Evolutionary conservation across 2,329 filamentous ascomycete species (phyloP).

Genomic region (Colletotrichum cuscutae): DNA sequence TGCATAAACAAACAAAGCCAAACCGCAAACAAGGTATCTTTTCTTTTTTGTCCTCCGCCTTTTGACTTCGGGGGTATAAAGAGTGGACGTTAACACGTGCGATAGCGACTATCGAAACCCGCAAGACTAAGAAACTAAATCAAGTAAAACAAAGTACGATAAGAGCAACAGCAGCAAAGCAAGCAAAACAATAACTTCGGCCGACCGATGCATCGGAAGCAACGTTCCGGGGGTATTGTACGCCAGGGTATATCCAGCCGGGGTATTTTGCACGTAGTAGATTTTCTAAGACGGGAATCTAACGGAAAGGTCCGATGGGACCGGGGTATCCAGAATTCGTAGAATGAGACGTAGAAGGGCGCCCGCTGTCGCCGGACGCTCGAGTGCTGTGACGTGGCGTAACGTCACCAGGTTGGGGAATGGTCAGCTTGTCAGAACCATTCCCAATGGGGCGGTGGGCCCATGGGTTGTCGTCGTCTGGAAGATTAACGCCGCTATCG

Average conservation of each 20-base stretch:
- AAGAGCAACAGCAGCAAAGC: slow-evolving; percentile 42
- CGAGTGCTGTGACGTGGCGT: slow-evolving; percentile 87
- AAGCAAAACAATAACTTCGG: slow-evolving; percentile 47
- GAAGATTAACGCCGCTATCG: slow-evolving; percentile 93
- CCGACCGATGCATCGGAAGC: slow-evolving; percentile 60
- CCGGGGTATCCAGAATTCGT: slow-evolving; percentile 95
- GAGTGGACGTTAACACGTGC: slow-evolving; percentile 37
- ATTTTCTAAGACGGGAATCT: slow-evolving; percentile 62
- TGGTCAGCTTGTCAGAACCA: slow-evolving; percentile 72
- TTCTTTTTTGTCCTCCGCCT: slow-evolving; percentile 35
- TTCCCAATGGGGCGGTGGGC: slow-evolving; percentile 71
- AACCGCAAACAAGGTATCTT: slow-evolving; percentile 34
- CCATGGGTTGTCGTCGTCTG: slow-evolving; percentile 84
- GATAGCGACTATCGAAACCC: slow-evolving; percentile 37
- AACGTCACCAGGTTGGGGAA: slow-evolving; percentile 80
- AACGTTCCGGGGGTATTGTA: slow-evolving; percentile 63
- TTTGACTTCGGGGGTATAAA: slow-evolving; percentile 37
- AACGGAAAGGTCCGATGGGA: slow-evolving; percentile 91
- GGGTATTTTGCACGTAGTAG: slow-evolving; percentile 65
- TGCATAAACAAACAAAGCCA: slow-evolving; percentile 23
- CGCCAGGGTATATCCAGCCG: slow-evolving; percentile 75
- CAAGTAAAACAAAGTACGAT: slow-evolving; percentile 39
- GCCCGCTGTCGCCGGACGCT: slow-evolving; percentile 89
- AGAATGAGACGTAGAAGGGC: slow-evolving; percentile 94
- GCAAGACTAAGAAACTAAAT: slow-evolving; percentile 36